phyloP scores from a whole-genome alignment of 257 asterid genomes.

The Solanum pimpinellifolium region DNA sequence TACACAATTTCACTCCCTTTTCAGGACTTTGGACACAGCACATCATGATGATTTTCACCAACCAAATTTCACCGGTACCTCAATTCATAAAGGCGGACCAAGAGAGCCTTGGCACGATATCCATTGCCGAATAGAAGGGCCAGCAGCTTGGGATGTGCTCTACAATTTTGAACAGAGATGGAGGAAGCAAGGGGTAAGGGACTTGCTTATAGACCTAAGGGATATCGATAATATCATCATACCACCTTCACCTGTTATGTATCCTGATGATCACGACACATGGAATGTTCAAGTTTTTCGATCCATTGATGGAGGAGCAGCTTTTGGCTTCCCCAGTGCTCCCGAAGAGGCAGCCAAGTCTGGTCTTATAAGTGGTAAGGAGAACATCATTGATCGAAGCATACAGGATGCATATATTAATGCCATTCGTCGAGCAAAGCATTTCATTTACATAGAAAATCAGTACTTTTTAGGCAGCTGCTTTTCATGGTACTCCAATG shows the following conservation, averaged over 20 bases:
- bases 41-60: conserved; percentile 3
- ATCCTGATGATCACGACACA: neutral
- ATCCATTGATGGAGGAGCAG: conserved; percentile 8
- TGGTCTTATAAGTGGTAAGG: conserved; percentile 3
- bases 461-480: conserved; percentile 6
- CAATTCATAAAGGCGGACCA: conserved; percentile 2
- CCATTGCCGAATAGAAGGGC: conserved; percentile 3
- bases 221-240: neutral
- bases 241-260: conserved; percentile 3
- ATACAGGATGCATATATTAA: conserved; percentile 6
- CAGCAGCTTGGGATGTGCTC: neutral
- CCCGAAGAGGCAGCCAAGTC: neutral
- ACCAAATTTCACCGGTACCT: neutral
- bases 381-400: conserved; percentile 4
- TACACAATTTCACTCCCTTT: neutral
- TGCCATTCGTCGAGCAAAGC: conserved; percentile 7
- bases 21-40: neutral
- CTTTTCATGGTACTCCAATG: neutral
- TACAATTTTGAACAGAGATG: neutral
- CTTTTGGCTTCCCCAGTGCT: neutral
- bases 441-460: conserved; percentile 3
- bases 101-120: conserved; percentile 13
- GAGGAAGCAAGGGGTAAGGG: neutral
- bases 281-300: conserved; percentile 6
- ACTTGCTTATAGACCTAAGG: neutral